A percentile compares a stretch with the other conserved stretches of the same genome.
Conservation (phyloP, 805 yeast species). For the Candida boidinii region DNA sequence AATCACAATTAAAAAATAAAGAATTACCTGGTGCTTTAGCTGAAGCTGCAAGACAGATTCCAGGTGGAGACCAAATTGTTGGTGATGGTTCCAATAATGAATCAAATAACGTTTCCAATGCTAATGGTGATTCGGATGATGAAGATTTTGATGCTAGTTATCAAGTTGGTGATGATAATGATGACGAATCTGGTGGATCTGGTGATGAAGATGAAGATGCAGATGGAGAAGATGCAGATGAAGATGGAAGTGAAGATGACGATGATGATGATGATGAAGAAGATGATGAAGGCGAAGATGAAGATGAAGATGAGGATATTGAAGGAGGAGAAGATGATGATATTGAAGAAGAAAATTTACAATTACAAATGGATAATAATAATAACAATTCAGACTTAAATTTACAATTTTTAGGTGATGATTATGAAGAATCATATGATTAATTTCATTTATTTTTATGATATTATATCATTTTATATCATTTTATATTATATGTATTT, state of each 20-base stretch:
- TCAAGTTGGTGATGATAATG: constrained; percentile 24
- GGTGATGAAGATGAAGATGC: constrained; percentile 10
- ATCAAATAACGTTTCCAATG: constrained; percentile 23
- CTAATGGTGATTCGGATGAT: constrained; percentile 25
- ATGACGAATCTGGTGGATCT: constrained; percentile 9
- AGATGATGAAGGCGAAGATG: constrained; percentile 2
- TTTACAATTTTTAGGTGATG: too few relatives aligned
- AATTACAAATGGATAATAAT: constrained; percentile 12
- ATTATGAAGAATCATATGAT: too few relatives aligned
- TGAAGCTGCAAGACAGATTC: constrained; percentile 32
- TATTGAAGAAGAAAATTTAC: constrained; percentile 7
- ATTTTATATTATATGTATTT: too few relatives aligned
- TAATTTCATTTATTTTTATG: too few relatives aligned
- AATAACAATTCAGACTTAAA: too few relatives aligned
- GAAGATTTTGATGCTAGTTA: constrained; percentile 29
- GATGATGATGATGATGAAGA: constrained; percentile 3
- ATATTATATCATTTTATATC: too few relatives aligned
- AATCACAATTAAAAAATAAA: constrained; percentile 36
- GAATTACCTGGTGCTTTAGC: constrained; percentile 31
- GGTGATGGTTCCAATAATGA: constrained; percentile 17
- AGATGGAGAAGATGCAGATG: constrained; percentile 12
- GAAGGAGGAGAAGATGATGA: constrained; percentile 7
- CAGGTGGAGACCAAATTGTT: constrained; percentile 27
- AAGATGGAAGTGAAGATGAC: constrained; percentile 12
- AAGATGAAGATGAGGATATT: constrained; percentile 5